Conservation (phyloP, 768 basidiomycete genomes). For the Rhizopogon rudus region DNA sequence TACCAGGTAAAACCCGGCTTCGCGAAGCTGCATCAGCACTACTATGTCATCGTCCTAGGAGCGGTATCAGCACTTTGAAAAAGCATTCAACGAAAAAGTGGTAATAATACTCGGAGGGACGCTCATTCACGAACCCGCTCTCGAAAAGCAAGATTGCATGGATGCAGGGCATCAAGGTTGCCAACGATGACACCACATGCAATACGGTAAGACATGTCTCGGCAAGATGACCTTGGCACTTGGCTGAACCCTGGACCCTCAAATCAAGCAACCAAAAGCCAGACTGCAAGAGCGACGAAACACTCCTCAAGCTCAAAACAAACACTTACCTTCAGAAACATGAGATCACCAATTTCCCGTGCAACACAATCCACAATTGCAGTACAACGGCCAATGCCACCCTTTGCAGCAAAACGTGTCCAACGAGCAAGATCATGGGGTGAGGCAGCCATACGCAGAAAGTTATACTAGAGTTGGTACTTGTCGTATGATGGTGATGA, state of each 20-base stretch:
- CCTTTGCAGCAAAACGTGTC: constrained; percentile 82
- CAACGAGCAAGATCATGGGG: constrained; percentile 63
- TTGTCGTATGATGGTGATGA: background rate
- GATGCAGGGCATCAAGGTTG: background rate
- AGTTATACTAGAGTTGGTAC: background rate
- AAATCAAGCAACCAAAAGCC: background rate
- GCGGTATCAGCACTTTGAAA: background rate
- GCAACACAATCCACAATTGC: constrained; percentile 74
- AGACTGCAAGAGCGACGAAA: background rate
- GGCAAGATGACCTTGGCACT: background rate
- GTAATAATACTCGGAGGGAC: background rate
- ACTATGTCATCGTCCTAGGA: constrained; percentile 73
- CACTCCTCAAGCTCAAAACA: background rate
- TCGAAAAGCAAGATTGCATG: background rate
- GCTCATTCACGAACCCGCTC: background rate
- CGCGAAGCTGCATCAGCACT: constrained; percentile 66
- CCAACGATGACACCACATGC: background rate
- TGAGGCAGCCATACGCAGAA: constrained; percentile 48
- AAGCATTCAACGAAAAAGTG: background rate
- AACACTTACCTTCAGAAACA: constrained; percentile 73
- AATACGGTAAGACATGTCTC: background rate
- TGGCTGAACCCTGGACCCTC: background rate
- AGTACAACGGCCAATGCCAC: constrained; percentile 78
- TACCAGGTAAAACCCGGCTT: constrained; percentile 60
- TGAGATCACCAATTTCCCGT: constrained; percentile 68